Percentiles rank a stretch among this genome's conserved stretches.
phyloP scores from a whole-genome alignment of 805 yeast genomes.

The Cyberlindnera mrakii region DNA sequence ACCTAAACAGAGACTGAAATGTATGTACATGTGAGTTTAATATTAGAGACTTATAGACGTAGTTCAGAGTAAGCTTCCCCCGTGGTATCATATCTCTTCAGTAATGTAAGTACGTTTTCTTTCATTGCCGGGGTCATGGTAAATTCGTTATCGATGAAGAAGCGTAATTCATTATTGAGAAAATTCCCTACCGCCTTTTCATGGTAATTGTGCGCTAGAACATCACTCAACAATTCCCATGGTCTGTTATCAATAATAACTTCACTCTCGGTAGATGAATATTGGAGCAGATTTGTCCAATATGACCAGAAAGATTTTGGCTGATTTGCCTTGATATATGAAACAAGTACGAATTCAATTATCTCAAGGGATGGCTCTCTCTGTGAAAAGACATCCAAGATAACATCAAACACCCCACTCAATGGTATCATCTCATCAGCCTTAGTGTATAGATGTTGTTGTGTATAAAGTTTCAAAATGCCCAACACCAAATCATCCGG shows the following conservation, averaged over 20 bases:
- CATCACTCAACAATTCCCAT: slow-evolving; percentile 13
- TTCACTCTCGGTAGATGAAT: background rate
- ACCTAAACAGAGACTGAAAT: slow-evolving; percentile 27
- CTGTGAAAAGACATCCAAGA: slow-evolving; percentile 10
- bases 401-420: slow-evolving; percentile 7
- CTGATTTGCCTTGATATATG: slow-evolving; percentile 16
- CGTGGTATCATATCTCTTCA: slow-evolving; percentile 12
- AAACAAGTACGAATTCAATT: slow-evolving; percentile 15
- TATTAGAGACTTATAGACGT: slow-evolving; percentile 2
- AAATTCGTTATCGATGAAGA: slow-evolving; percentile 5
- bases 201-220: slow-evolving; percentile 10
- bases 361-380: slow-evolving; percentile 2
- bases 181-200: slow-evolving; percentile 13
- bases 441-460: slow-evolving; percentile 14
- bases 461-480: slow-evolving; percentile 17
- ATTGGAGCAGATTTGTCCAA: slow-evolving; percentile 12
- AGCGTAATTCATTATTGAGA: slow-evolving; percentile 8
- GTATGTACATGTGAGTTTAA: slow-evolving; percentile 3
- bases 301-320: slow-evolving; percentile 12
- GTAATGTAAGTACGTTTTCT: background rate
- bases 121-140: slow-evolving; percentile 3
- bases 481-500: slow-evolving; percentile 11
- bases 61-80: slow-evolving; percentile 10
- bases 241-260: slow-evolving; percentile 17
- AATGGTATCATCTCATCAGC: slow-evolving; percentile 8